These are phyloP conservation scores for Scytalidium lignicola DNA, from an alignment of 2,329 filamentous ascomycete genomes.

Conservation along the genomic window DNA sequence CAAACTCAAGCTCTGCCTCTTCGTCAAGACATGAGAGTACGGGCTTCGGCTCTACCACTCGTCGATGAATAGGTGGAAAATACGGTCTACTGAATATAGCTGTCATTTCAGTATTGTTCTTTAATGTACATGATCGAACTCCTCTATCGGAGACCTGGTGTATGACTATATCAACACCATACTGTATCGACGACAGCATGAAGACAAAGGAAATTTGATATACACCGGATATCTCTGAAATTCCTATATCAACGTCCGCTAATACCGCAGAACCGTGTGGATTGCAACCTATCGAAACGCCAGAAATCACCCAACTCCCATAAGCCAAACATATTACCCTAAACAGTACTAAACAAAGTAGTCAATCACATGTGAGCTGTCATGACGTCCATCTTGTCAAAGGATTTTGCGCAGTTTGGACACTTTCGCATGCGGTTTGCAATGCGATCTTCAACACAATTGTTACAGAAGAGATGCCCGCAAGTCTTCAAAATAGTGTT, in stretches of 20 bases:
- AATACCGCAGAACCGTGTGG: background rate
- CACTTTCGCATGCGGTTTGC: slow-evolving; percentile 91
- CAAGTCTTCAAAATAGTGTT: slow-evolving; percentile 91
- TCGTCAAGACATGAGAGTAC: slow-evolving; percentile 60
- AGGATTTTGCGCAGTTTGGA: slow-evolving; percentile 86
- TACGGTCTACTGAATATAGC: background rate
- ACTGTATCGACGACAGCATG: background rate
- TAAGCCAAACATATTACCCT: background rate
- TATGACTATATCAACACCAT: background rate
- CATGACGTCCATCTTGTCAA: slow-evolving; percentile 90
- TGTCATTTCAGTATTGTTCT: background rate
- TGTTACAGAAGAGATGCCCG: slow-evolving; percentile 89
- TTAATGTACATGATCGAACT: background rate
- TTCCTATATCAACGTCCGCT: background rate
- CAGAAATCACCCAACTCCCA: background rate
- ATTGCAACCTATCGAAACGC: background rate
- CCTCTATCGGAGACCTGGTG: background rate
- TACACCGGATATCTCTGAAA: slow-evolving; percentile 12
- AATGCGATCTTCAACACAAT: slow-evolving; percentile 85
- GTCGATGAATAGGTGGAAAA: background rate
- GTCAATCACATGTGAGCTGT: slow-evolving; percentile 47
- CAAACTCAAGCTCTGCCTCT: slow-evolving; percentile 34
- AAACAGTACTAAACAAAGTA: background rate
- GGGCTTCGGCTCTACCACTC: slow-evolving; percentile 62
- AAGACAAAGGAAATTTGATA: slow-evolving; percentile 16